Base-by-base conservation (phyloP, 108 stramenopile species). In the Cylindrotheca fusiformis region DNA sequence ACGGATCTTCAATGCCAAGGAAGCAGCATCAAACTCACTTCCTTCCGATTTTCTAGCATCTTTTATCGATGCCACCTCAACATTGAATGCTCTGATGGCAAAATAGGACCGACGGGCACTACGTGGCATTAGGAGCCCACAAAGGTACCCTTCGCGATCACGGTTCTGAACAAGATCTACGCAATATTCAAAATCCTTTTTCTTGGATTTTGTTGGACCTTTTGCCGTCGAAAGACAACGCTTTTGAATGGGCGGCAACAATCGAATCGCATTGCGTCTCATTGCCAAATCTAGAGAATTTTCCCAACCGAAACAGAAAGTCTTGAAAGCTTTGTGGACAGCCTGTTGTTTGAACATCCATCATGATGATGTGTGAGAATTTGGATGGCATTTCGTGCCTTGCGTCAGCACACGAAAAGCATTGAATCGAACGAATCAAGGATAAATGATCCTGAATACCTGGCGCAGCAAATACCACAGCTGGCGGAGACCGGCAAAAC, bases 11-110 rank as follows among this genome's bases (percentile, higher is more conserved):
- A 82, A 53, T 3, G 81, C 84, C 20, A 80, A 28, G 26, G 32
- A 64, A 17, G 55, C 27, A 4, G 60, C 63, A 8, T 48, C 60
- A 68, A 60, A 63, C 27, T 63, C 51, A n/a, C 61, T 57, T 23
- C 71, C 73, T 0, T 68, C 69, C 1, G 27, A 32, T 21, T 60
- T 49, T 12, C 53, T 55, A n/a, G 44, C 46, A 63, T 84, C 85
- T 60, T 88, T 88, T 50, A 91, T 83, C 27, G 75, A 80, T 2
- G 90, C 90, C 52, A 88, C 52, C 60, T 91, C 90, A 3, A 78
- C 90, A 55, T 91, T 91, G 70, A 86, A 91, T 20, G 90, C 90
- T 17, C 85, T 82, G 0, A 91, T 33, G 22, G 85, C 83, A 71
- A 91, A 91, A 60, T 76, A 88, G 0, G 82, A 72, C 30, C 75